Evolutionary conservation across 805 yeast genomes (phyloP), one percentile per base, ranked within the genome.

Genomic region (Candida orba): DNA sequence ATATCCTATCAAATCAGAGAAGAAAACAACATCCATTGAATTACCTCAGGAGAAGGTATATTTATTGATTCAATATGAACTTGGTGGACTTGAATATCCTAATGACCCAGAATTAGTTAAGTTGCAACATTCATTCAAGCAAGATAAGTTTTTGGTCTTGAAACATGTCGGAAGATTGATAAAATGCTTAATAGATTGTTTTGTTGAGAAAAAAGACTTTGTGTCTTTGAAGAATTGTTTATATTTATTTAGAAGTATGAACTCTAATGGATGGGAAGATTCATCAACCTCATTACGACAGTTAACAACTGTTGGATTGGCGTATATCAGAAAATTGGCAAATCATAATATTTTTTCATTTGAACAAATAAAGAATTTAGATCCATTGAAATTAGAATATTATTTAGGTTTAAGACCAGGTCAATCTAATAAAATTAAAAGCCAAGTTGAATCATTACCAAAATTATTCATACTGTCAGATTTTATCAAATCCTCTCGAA

Each of bases 261-360:
- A 53, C 37, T 74, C 75, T 0, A 65, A 61, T 45, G 65, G 77
- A 14, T 76, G 83, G 83, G 80, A 75, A 47, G 69, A 67, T 41
- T 53, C 70, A 0, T 55, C 72, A 0, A 62, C 66, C 53, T 68
- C 67, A 4, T 52, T 76, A n/a, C 56, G 69, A 39, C 82, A 77
- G 43, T 42, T 77, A 10, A 70, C 69, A 24, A 73, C 71, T 6
- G 57, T 77, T 18, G 79, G 77, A 0, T 45, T 66, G 3, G 67
- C 63, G 0, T 59, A 68, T 23, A 67, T 71, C 0, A 57, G 69
- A 34, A 67, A 64, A 37, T 59, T 75, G 41, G 57, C 60, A 0
- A 62, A 58, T 18, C 64, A 64, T 8, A 59, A 66, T n/a, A 48
- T 76, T 3, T 43, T 40, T 4, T 50, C 52, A 3, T 56, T 76